A percentile compares a stretch with the other conserved stretches of the same genome.
Evolutionary conservation across 805 yeast species (phyloP).

Genomic region (Candida schatavii): DNA sequence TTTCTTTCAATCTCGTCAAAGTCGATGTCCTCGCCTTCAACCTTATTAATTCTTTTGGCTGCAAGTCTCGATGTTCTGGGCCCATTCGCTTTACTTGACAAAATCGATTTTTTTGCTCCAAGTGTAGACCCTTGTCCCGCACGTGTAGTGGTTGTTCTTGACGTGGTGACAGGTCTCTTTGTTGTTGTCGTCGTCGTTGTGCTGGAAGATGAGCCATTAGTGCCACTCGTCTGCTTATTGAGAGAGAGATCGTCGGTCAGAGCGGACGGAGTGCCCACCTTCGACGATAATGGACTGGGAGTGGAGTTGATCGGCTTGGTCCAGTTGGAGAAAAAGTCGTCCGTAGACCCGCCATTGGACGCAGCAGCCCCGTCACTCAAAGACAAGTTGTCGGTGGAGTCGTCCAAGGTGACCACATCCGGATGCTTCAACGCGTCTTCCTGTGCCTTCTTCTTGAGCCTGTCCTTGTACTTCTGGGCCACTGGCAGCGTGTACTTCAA

Average conservation of each 20-base stretch:
- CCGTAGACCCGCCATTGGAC: constrained; percentile 48
- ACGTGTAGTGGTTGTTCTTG: constrained; percentile 12
- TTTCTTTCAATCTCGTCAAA: constrained; percentile 66
- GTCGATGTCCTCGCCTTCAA: constrained; percentile 48
- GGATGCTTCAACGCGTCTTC: constrained; percentile 72
- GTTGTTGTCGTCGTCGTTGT: constrained; percentile 3
- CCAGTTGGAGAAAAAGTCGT: constrained; percentile 92
- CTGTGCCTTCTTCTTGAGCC: constrained; percentile 64
- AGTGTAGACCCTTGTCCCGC: constrained; percentile 15
- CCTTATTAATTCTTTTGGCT: constrained; percentile 49
- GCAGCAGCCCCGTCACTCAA: constrained; percentile 27
- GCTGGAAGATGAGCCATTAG: constrained; percentile 12
- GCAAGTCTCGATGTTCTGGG: constrained; percentile 56
- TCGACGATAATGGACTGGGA: constrained; percentile 49
- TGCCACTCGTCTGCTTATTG: too few species aligned
- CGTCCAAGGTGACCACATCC: constrained; percentile 66
- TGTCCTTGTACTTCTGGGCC: constrained; percentile 80
- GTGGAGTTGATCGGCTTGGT: constrained; percentile 67
- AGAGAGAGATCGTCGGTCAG: constrained; percentile 31
- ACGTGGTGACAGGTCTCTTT: constrained; percentile 2
- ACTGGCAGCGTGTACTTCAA: constrained; percentile 77
- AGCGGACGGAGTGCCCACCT: constrained; percentile 42
- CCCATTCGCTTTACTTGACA: constrained; percentile 51
- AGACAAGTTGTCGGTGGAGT: constrained; percentile 26
- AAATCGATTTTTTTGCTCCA: constrained; percentile 32